Percentiles rank a stretch among this genome's conserved stretches.
These are phyloP conservation scores for Stevia rebaudiana DNA, from an alignment of 140 eudicot species.

Conservation along the genomic window DNA sequence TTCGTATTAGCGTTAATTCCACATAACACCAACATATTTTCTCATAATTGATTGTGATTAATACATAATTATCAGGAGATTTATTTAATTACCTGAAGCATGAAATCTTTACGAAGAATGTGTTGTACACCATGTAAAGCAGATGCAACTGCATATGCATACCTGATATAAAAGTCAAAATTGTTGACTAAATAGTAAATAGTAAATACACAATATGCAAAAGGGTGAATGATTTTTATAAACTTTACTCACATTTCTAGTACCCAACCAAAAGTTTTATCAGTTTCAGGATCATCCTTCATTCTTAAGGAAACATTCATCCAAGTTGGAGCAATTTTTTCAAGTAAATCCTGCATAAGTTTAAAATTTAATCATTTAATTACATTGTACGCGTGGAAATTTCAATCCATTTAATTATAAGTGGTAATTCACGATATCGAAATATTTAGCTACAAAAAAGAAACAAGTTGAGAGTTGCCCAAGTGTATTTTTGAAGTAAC, in stretches of 20 bases:
- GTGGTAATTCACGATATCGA: not conserved
- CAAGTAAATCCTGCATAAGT: conserved; percentile 54
- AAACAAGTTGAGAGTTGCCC: not conserved
- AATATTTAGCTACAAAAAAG: not conserved
- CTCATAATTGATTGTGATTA: not conserved
- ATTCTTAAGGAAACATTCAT: conserved; percentile 82
- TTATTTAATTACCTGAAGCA: conserved; percentile 75
- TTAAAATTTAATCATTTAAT: conserved; percentile 7
- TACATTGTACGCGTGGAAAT: not conserved
- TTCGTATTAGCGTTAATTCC: not conserved
- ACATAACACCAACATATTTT: not conserved
- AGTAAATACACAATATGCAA: not conserved
- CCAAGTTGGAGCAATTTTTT: conserved; percentile 92
- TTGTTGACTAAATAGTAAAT: not conserved
- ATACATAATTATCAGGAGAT: not conserved
- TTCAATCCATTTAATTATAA: not conserved
- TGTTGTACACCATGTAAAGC: conserved; percentile 93
- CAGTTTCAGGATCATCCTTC: conserved; percentile 80
- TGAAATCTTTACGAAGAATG: conserved; percentile 83
- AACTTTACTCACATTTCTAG: conserved; percentile 68
- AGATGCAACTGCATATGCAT: conserved; percentile 95
- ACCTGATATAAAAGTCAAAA: conserved; percentile 39
- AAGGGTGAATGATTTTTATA: not conserved
- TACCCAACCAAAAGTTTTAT: conserved; percentile 85
- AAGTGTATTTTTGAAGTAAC: not conserved